phyloP scores from a whole-genome alignment of 2,329 filamentous ascomycete genomes.

The Sclerotinia sclerotiorum region DNA sequence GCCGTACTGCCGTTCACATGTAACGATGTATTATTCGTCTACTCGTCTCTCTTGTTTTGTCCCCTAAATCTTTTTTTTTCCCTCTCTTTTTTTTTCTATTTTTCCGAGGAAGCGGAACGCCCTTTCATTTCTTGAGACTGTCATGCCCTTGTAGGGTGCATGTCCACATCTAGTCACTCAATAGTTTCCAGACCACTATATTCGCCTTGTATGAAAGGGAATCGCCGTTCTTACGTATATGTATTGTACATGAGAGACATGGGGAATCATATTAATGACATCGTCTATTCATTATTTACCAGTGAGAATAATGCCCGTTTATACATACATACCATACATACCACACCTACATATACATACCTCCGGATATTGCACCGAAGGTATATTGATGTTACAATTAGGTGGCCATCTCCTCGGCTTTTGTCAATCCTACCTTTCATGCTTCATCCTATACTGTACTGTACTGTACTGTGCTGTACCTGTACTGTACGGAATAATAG shows the following conservation, averaged over 20 bases:
- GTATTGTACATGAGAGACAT: neutral
- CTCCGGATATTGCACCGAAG: slow-evolving; percentile 17
- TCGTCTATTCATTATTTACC: neutral
- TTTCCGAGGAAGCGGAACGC: slow-evolving; percentile 21
- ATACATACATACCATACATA: neutral
- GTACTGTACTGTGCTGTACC: neutral
- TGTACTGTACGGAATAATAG: neutral
- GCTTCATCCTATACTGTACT: neutral
- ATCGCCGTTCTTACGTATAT: neutral
- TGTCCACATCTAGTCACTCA: neutral
- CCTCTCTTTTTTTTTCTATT: neutral
- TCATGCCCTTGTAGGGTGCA: neutral
- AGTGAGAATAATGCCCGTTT: neutral
- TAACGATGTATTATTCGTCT: neutral
- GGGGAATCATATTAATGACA: slow-evolving; percentile 8
- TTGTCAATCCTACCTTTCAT: neutral
- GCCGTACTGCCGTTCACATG: slow-evolving; percentile 11
- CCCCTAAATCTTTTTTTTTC: neutral
- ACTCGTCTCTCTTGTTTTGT: slow-evolving; percentile 5
- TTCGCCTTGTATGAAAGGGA: neutral
- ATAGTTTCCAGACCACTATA: neutral
- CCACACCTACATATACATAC: neutral
- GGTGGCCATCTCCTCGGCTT: slow-evolving; percentile 2
- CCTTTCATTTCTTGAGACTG: slow-evolving; percentile 3
- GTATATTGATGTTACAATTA: slow-evolving; percentile 11